A percentile compares a stretch with the other conserved stretches of the same genome.
phyloP scores from a whole-genome alignment of 148 eudicot genomes.

The Beta vulgaris region DNA sequence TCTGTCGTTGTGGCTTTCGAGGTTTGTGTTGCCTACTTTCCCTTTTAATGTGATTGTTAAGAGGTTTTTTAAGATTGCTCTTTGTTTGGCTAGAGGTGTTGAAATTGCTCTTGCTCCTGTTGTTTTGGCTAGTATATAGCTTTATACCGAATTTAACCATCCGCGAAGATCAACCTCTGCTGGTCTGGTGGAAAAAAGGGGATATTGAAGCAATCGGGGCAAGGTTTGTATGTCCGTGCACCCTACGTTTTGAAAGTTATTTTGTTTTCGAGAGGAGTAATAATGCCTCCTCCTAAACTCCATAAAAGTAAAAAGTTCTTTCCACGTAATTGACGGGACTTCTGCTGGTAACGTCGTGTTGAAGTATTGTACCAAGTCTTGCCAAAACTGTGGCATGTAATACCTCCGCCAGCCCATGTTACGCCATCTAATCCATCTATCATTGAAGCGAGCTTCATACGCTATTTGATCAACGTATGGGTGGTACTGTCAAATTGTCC shows the following conservation, averaged over 20 bases:
- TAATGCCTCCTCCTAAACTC: not conserved
- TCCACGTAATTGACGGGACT: not conserved
- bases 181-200: not conserved
- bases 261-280: not conserved
- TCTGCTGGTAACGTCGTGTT: not conserved
- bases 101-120: too few relatives aligned
- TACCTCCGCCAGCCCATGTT: not conserved
- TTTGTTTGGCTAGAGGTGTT: too few relatives aligned
- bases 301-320: not conserved
- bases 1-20: too few relatives aligned
- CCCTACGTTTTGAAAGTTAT: not conserved
- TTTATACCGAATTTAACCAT: too few relatives aligned
- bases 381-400: not conserved
- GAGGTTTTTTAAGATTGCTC: too few relatives aligned
- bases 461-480: not conserved
- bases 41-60: too few relatives aligned
- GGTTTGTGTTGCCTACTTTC: too few relatives aligned
- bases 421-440: not conserved
- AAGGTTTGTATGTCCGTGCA: not conserved
- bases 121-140: too few relatives aligned
- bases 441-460: not conserved
- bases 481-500: not conserved
- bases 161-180: too few relatives aligned
- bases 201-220: not conserved
- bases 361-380: not conserved